Conservation (phyloP, 1,284 basidiomycete species). For the Clitocybe nebularis region DNA sequence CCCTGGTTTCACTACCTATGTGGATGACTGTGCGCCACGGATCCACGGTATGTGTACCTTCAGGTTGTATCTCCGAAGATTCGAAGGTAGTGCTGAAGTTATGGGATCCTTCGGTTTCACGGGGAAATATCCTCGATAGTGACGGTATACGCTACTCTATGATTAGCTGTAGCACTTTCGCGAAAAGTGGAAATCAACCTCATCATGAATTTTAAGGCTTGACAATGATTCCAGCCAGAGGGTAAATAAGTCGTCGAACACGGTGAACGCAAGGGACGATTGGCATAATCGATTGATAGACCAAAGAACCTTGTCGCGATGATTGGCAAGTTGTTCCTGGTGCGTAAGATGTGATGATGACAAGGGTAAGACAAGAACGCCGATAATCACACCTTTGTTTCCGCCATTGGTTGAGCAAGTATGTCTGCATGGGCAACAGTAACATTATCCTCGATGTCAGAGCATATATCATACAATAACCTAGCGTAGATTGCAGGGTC, state of each 20-base stretch:
- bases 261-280: constrained; percentile 52
- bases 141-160: constrained; percentile 45
- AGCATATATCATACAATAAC: constrained; percentile 46
- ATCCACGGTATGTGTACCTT: constrained; percentile 36
- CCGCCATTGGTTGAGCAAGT: no score
- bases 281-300: constrained; percentile 53
- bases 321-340: constrained; percentile 20
- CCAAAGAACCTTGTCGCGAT: constrained; percentile 41
- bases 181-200: constrained; percentile 7
- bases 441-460: constrained; percentile 40
- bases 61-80: constrained; percentile 22
- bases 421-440: constrained; percentile 7
- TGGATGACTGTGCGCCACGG: constrained; percentile 53
- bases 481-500: constrained; percentile 46
- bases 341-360: no score
- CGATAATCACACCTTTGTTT: no score
- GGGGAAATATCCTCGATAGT: constrained; percentile 55
- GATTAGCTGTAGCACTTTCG: constrained; percentile 6
- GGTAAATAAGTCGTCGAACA: constrained; percentile 59
- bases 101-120: constrained; percentile 40
- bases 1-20: constrained; percentile 38
- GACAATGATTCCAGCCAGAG: constrained; percentile 58
- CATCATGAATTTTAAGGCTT: constrained; percentile 19
- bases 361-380: no score
- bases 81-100: constrained; percentile 35